Percentiles rank a stretch among this genome's conserved stretches.
These are phyloP conservation scores for Hygrophorus pudorinus DNA, from an alignment of 768 basidiomycete genomes.

Conservation along the genomic window DNA sequence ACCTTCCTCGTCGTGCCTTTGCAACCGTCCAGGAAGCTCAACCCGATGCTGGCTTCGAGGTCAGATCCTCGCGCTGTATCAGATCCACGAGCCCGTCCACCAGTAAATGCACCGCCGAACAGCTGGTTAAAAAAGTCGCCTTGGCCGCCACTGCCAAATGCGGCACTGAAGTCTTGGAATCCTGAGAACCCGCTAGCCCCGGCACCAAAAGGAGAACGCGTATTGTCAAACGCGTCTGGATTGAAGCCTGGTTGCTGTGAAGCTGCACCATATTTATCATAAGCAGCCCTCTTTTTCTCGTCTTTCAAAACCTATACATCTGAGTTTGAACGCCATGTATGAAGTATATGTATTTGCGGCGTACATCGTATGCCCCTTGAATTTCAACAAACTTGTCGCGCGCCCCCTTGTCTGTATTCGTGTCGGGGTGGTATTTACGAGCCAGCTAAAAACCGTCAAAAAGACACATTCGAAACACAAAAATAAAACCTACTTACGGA, in stretches of 20 bases:
- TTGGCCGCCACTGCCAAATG: slow-evolving; percentile 41
- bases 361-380: slow-evolving; percentile 92
- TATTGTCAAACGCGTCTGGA: slow-evolving; percentile 63
- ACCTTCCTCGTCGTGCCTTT: slow-evolving; percentile 75
- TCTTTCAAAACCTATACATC: slow-evolving; percentile 75
- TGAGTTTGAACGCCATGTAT: slow-evolving; percentile 10
- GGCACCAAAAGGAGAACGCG: slow-evolving; percentile 35
- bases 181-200: slow-evolving; percentile 53
- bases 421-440: slow-evolving; percentile 96
- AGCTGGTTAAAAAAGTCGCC: slow-evolving; percentile 79
- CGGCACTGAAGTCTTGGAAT: slow-evolving; percentile 60
- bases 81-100: slow-evolving; percentile 31
- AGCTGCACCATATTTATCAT: slow-evolving; percentile 86
- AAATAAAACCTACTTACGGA: slow-evolving; percentile 46
- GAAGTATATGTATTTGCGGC: slow-evolving; percentile 10
- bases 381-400: slow-evolving; percentile 95
- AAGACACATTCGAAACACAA: background rate
- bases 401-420: slow-evolving; percentile 85
- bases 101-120: slow-evolving; percentile 62
- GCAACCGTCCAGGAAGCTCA: slow-evolving; percentile 92
- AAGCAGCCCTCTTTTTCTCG: slow-evolving; percentile 83
- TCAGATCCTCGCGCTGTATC: slow-evolving; percentile 61
- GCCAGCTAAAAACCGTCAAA: slow-evolving; percentile 57
- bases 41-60: slow-evolving; percentile 62
- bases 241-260: slow-evolving; percentile 94